A percentile compares a stretch with the other conserved stretches of the same genome.
These are phyloP conservation scores for Sphagnum contortum DNA, from an alignment of 225 moss, liverwort and hornwort genomes.

Conservation along the genomic window DNA sequence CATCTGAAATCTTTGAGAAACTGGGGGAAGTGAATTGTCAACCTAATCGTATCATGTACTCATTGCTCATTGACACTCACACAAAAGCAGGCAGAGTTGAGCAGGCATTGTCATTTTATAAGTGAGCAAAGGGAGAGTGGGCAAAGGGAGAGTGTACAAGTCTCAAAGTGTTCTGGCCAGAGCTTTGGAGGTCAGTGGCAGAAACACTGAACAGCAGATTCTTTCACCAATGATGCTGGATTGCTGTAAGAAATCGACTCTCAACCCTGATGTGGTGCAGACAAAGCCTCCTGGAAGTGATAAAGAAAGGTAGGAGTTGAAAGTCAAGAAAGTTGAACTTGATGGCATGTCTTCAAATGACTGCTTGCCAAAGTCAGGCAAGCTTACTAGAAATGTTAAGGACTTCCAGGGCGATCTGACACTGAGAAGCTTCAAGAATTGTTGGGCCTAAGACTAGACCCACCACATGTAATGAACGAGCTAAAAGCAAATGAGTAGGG, in stretches of 20 bases:
- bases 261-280: no score
- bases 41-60: constrained; percentile 52
- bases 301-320: no score
- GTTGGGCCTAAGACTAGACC: constrained; percentile 27
- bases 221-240: constrained; percentile 18
- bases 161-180: constrained; percentile 18
- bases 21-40: constrained; percentile 56
- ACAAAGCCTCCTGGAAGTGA: no score
- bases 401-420: constrained; percentile 19
- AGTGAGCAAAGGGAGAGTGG: constrained; percentile 45
- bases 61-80: constrained; percentile 42
- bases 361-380: constrained; percentile 19
- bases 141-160: constrained; percentile 15
- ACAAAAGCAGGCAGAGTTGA: constrained; percentile 42
- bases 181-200: constrained; percentile 24
- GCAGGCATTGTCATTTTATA: constrained; percentile 37
- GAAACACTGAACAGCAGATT: constrained; percentile 21
- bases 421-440: constrained; percentile 41
- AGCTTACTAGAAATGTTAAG: constrained; percentile 36
- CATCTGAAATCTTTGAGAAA: constrained; percentile 56
- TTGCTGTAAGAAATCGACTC: no score
- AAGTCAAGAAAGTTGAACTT: no score
- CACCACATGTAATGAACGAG: constrained; percentile 61
- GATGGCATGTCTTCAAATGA: no score
- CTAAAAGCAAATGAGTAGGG: constrained; percentile 40